These are phyloP conservation scores for Aspergillus aculeatus DNA, from an alignment of 2,329 filamentous ascomycete species.

Conservation along the genomic window DNA sequence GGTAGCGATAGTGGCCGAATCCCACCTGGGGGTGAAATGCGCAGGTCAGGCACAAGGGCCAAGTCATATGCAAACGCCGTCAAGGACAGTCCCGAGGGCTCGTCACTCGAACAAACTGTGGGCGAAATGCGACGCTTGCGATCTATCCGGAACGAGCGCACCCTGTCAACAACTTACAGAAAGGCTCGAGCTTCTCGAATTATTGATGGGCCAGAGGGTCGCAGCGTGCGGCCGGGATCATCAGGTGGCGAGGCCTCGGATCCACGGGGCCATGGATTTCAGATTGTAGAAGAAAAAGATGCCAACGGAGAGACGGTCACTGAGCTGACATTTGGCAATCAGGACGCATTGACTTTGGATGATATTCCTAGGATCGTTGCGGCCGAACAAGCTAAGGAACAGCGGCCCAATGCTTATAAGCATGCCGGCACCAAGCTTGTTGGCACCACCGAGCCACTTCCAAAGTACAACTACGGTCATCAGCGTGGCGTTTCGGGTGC, in stretches of 20 bases:
- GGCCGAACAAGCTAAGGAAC: constrained; percentile 89
- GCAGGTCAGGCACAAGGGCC: constrained; percentile 67
- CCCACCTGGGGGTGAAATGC: constrained; percentile 48
- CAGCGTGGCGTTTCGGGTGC: constrained; percentile 65
- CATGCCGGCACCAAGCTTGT: constrained; percentile 71
- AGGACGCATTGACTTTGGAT: constrained; percentile 89
- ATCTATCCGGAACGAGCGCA: constrained; percentile 91
- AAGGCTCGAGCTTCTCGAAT: constrained; percentile 88
- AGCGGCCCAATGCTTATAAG: constrained; percentile 75
- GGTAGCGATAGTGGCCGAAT: constrained; percentile 63
- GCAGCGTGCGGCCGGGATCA: constrained; percentile 67
- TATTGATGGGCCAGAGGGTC: constrained; percentile 79
- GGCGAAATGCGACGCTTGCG: constrained; percentile 90
- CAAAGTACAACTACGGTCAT: constrained; percentile 67
- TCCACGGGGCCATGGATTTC: constrained; percentile 59
- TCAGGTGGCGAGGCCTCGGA: constrained; percentile 61
- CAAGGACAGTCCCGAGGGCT: constrained; percentile 59
- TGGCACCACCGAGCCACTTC: constrained; percentile 57
- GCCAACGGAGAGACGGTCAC: constrained; percentile 66
- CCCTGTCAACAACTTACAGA: constrained; percentile 87
- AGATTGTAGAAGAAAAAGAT: constrained; percentile 78
- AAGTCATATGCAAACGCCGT: constrained; percentile 68
- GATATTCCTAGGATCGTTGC: constrained; percentile 96
- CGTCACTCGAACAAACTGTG: constrained; percentile 90
- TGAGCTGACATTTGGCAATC: constrained; percentile 82